phyloP scores from a whole-genome alignment of 2,329 filamentous ascomycete species.

The Plenodomus tracheiphilus region DNA sequence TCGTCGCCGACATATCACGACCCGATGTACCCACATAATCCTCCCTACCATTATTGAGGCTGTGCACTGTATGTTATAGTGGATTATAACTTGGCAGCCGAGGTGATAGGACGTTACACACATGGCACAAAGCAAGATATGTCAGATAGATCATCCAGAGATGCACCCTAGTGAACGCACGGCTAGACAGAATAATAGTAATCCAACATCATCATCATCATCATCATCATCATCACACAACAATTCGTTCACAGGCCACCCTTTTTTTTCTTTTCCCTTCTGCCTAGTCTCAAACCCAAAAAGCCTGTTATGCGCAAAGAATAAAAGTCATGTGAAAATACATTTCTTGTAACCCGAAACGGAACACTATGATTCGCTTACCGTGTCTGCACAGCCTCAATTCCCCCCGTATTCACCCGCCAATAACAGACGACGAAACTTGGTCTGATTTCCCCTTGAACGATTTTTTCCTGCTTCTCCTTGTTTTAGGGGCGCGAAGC shows the following conservation, averaged over 20 bases:
- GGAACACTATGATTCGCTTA: neutral
- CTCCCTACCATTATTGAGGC: slow-evolving; percentile 24
- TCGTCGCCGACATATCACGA: slow-evolving; percentile 20
- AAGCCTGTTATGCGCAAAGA: neutral
- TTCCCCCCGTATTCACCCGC: neutral
- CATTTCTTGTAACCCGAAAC: neutral
- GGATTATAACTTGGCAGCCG: slow-evolving; percentile 3
- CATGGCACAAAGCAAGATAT: too few species aligned
- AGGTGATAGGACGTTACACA: neutral
- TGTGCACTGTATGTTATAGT: slow-evolving; percentile 14
- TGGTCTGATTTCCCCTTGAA: too few species aligned
- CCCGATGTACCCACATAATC: slow-evolving; percentile 19
- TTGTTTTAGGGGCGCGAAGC: too few species aligned
- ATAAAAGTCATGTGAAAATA: slow-evolving; percentile 10
- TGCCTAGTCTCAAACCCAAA: neutral
- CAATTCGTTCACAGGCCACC: neutral
- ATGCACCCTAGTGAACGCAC: neutral
- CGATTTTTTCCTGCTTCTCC: too few species aligned
- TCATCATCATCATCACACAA: neutral
- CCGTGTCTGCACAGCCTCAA: neutral
- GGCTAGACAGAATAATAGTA: neutral
- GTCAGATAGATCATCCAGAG: too few species aligned
- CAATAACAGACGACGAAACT: neutral
- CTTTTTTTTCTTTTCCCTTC: neutral
- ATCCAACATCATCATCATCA: neutral